phyloP scores from a whole-genome alignment of 179 eudicot species.

The Gypsophila paniculata region DNA sequence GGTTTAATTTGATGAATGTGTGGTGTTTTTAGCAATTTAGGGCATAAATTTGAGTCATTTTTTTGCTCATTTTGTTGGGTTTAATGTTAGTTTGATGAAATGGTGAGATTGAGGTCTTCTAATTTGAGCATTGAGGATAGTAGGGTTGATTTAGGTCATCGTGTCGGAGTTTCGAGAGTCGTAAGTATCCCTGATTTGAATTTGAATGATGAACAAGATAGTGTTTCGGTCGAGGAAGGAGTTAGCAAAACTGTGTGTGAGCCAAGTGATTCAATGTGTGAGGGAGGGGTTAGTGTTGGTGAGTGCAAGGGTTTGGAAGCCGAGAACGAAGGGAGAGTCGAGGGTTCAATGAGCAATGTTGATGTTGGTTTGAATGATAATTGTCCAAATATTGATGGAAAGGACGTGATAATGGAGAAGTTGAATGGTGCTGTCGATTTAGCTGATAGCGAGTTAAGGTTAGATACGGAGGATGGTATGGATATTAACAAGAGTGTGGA shows the following conservation, averaged over 20 bases:
- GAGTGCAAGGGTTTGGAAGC: conserved; percentile 24
- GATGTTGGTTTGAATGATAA: conserved; percentile 1
- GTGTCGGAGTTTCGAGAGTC: conserved; percentile 20
- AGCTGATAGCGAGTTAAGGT: neutral
- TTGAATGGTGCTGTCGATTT: conserved; percentile 11
- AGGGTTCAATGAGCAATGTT: conserved; percentile 1
- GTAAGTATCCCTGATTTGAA: conserved; percentile 33
- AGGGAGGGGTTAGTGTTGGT: conserved; percentile 15
- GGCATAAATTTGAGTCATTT: conserved; percentile 18
- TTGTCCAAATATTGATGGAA: conserved; percentile 10
- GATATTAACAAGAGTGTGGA: conserved; percentile 9
- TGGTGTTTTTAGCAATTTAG: conserved; percentile 9
- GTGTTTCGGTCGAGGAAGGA: conserved; percentile 14
- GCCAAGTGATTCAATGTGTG: conserved; percentile 17
- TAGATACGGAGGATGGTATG: conserved; percentile 9
- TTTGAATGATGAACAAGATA: conserved; percentile 23
- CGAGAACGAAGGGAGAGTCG: conserved; percentile 21
- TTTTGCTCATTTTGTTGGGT: conserved; percentile 7
- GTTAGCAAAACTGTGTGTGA: conserved; percentile 13
- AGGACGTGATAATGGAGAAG: conserved; percentile 10
- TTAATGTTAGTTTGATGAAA: conserved; percentile 25
- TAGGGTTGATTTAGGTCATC: conserved; percentile 12
- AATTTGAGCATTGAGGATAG: conserved; percentile 22
- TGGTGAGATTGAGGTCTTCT: conserved; percentile 45
- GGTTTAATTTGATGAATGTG: neutral